A percentile compares a stretch with the other conserved stretches of the same genome.
Evolutionary conservation across 2,329 filamentous ascomycete genomes (phyloP).

Genomic region (Botryotinia globosa): DNA sequence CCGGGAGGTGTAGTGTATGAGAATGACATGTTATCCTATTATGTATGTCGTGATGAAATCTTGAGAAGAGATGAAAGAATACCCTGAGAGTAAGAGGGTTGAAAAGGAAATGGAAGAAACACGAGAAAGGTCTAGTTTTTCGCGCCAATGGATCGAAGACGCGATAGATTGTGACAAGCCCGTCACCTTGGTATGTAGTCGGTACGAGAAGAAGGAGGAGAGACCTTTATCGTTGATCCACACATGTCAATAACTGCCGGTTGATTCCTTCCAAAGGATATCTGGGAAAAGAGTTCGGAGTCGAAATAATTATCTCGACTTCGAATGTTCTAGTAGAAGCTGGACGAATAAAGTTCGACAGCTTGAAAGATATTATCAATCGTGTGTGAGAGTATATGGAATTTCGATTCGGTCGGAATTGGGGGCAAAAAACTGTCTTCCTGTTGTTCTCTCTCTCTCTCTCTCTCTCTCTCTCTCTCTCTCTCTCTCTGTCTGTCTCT

Average conservation of each 20-base stretch:
- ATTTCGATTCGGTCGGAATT: neutral
- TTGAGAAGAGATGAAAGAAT: slow-evolving; percentile 6
- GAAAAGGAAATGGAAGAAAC: slow-evolving; percentile 20
- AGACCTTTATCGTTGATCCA: slow-evolving; percentile 39
- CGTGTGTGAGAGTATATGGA: neutral
- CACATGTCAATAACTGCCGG: slow-evolving; percentile 39
- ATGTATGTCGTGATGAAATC: slow-evolving; percentile 25
- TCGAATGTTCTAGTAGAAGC: slow-evolving; percentile 34
- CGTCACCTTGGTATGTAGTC: slow-evolving; percentile 42
- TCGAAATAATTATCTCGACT: slow-evolving; percentile 31
- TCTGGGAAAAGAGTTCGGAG: slow-evolving; percentile 27
- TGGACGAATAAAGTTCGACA: slow-evolving; percentile 23
- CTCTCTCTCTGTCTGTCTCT: no score
- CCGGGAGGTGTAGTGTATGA: slow-evolving; percentile 35
- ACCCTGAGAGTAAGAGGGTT: slow-evolving; percentile 31
- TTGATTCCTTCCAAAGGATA: slow-evolving; percentile 33
- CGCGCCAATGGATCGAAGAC: slow-evolving; percentile 25
- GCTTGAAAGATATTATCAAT: slow-evolving; percentile 13
- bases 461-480: no score
- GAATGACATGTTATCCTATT: slow-evolving; percentile 38
- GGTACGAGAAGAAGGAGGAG: slow-evolving; percentile 40
- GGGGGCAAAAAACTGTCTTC: neutral
- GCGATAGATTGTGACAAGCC: slow-evolving; percentile 37
- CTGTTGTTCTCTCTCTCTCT: neutral
- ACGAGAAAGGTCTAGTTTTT: slow-evolving; percentile 11